Evolutionary conservation across 2,329 filamentous ascomycete genomes (phyloP).

Genomic region (Neurospora sp.): DNA sequence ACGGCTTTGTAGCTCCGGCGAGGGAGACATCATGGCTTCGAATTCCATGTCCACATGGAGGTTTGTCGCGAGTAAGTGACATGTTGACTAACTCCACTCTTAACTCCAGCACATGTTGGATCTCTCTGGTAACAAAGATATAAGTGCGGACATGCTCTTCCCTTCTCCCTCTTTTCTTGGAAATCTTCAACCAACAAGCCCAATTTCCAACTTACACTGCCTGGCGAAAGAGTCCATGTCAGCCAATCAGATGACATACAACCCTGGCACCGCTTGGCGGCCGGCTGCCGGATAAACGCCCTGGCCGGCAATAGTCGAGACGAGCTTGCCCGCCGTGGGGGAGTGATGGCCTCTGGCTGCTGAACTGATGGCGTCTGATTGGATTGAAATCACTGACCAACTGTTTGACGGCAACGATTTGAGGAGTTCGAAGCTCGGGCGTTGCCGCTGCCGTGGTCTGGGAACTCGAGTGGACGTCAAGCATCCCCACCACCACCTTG

Average conservation of each 20-base stretch:
- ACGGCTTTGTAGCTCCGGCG: background rate
- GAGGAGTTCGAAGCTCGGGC: background rate
- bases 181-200: background rate
- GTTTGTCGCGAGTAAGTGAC: background rate
- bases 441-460: background rate
- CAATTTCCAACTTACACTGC: background rate
- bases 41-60: background rate
- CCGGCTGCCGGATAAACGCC: background rate
- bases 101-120: background rate
- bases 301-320: background rate
- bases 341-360: background rate
- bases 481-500: background rate
- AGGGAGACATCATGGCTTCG: background rate
- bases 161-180: background rate
- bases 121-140: background rate
- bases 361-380: background rate
- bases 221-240: background rate
- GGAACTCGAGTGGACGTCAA: conserved; percentile 2
- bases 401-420: background rate
- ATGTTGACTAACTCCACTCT: background rate
- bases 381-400: background rate
- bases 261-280: background rate
- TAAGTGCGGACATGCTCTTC: background rate
- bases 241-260: background rate
- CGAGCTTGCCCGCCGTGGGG: background rate